Conservation (phyloP, 2,329 filamentous ascomycete species). For the Neurospora sp. region DNA sequence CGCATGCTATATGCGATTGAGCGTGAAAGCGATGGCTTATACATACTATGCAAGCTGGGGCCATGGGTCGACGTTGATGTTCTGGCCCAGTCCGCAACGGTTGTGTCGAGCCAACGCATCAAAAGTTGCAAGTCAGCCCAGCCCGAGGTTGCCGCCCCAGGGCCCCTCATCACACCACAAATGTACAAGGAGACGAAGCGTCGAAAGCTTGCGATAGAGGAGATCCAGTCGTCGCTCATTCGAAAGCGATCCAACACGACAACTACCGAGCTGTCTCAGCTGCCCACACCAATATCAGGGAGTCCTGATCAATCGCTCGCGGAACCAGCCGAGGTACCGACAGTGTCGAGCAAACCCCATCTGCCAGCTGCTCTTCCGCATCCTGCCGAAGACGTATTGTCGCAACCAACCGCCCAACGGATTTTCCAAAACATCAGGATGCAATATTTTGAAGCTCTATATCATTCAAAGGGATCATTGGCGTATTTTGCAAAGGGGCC, state of each 20-base stretch:
- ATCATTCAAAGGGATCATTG: slow-evolving; percentile 63
- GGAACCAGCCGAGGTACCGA: neutral
- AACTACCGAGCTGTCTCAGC: slow-evolving; percentile 23
- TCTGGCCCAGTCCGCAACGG: slow-evolving; percentile 41
- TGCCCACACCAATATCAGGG: slow-evolving; percentile 1
- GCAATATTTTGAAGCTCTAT: slow-evolving; percentile 51
- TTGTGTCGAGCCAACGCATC: slow-evolving; percentile 27
- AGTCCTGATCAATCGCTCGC: neutral
- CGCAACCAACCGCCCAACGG: slow-evolving; percentile 35
- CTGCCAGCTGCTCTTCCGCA: slow-evolving; percentile 1
- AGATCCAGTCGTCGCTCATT: slow-evolving; percentile 48
- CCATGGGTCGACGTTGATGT: slow-evolving; percentile 53
- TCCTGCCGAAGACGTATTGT: slow-evolving; percentile 13
- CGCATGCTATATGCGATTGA: slow-evolving; percentile 54
- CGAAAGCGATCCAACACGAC: slow-evolving; percentile 39
- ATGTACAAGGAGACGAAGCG: slow-evolving; percentile 42
- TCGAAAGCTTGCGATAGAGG: slow-evolving; percentile 51
- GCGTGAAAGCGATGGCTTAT: slow-evolving; percentile 49
- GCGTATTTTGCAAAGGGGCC: slow-evolving; percentile 81
- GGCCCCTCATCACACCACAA: slow-evolving; percentile 32
- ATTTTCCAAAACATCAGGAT: slow-evolving; percentile 50
- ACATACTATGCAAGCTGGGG: slow-evolving; percentile 59
- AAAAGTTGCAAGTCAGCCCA: slow-evolving; percentile 13
- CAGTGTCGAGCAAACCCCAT: neutral
- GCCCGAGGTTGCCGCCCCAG: slow-evolving; percentile 7